A percentile compares a stretch with the other conserved stretches of the same genome.
Evolutionary conservation across 192 early-diverging fungal species (phyloP).

Genomic region (Kappamyces sp.): DNA sequence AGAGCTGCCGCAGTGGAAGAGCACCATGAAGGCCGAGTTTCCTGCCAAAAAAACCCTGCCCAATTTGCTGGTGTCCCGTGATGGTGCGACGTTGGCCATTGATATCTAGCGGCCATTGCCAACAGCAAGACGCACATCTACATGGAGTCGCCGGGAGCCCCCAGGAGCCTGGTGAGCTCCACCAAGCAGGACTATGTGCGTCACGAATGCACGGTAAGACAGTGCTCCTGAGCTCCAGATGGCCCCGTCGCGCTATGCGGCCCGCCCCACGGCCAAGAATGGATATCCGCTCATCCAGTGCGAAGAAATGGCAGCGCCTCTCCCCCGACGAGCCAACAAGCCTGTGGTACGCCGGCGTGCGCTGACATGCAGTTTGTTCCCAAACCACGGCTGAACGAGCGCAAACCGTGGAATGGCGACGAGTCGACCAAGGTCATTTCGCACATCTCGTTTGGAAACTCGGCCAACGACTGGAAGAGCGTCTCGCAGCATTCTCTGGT

Average conservation of each 20-base stretch:
- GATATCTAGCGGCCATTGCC: neutral
- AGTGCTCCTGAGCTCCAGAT: neutral
- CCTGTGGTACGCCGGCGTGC: neutral
- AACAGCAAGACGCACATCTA: constrained; percentile 7
- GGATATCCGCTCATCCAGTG: constrained; percentile 1
- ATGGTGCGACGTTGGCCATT: neutral
- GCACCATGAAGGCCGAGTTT: constrained; percentile 11
- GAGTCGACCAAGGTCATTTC: neutral
- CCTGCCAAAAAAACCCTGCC: neutral
- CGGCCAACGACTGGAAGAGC: constrained; percentile 11
- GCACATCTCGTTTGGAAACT: constrained; percentile 5
- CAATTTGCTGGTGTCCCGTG: neutral
- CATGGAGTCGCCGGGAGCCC: neutral
- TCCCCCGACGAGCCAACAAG: neutral
- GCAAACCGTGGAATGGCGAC: neutral
- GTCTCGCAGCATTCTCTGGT: constrained; percentile 1
- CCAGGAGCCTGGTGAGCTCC: neutral
- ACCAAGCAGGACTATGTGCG: constrained; percentile 8
- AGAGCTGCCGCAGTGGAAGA: constrained; percentile 5
- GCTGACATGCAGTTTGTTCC: neutral
- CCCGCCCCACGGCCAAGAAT: neutral
- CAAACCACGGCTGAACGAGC: constrained; percentile 7
- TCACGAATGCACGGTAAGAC: neutral
- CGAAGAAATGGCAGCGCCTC: constrained; percentile 5
- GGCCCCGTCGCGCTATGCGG: constrained; percentile 4